phyloP scores from a whole-genome alignment of 306 rosid species.

The Vicia sativa region DNA sequence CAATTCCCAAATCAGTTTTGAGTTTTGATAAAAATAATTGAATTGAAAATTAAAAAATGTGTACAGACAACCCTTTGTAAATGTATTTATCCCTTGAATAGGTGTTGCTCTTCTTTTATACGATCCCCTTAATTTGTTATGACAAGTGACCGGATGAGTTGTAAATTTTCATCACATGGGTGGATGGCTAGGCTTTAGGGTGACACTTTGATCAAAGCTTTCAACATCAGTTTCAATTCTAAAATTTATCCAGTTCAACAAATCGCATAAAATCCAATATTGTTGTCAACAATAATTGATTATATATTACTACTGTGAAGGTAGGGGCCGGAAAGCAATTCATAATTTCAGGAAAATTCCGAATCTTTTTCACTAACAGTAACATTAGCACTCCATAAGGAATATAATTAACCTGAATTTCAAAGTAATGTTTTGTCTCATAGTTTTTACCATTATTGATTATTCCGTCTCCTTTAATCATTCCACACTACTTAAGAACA shows the following conservation, averaged over 20 bases:
- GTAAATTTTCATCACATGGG: slow-evolving; percentile 34
- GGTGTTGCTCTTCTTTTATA: no score
- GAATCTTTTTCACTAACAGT: slow-evolving; percentile 22
- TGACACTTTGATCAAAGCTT: slow-evolving; percentile 30
- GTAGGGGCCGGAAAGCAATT: slow-evolving; percentile 38
- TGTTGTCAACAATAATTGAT: slow-evolving; percentile 22
- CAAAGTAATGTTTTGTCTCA: slow-evolving; percentile 44
- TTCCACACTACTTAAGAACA: slow-evolving; percentile 5
- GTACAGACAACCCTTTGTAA: no score
- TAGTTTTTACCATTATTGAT: slow-evolving; percentile 12
- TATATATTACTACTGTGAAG: not conserved
- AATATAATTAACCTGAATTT: slow-evolving; percentile 34
- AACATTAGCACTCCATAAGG: slow-evolving; percentile 21
- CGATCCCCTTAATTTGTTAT: not conserved
- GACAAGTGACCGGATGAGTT: slow-evolving; percentile 30
- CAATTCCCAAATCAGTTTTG: no score
- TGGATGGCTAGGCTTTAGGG: not conserved
- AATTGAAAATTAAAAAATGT: no score
- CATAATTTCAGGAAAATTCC: slow-evolving; percentile 14
- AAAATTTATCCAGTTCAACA: slow-evolving; percentile 20
- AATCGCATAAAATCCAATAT: slow-evolving; percentile 36
- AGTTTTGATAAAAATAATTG: no score
- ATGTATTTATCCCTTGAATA: no score
- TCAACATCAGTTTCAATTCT: slow-evolving; percentile 16
- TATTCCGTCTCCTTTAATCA: slow-evolving; percentile 38